Conservation (phyloP, 1,284 basidiomycete species). For the Amylostereum chailletii region DNA sequence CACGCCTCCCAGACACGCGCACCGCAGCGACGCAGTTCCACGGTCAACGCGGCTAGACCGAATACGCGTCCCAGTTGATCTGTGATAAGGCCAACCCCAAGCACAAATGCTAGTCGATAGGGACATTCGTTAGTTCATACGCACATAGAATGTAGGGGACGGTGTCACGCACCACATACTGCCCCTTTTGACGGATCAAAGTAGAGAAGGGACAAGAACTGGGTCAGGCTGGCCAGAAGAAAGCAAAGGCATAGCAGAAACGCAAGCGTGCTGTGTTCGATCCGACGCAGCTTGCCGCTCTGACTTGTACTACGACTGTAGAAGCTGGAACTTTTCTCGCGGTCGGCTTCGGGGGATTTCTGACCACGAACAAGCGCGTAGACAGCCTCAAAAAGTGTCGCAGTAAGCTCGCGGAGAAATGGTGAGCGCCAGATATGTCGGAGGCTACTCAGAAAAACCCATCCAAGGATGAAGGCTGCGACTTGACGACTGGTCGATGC, state of each 20-base stretch:
- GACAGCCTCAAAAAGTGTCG: constrained; percentile 8
- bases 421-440: constrained; percentile 23
- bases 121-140: background rate
- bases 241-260: constrained; percentile 38
- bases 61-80: constrained; percentile 26
- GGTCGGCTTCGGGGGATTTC: constrained; percentile 2
- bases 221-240: constrained; percentile 31
- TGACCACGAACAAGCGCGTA: background rate
- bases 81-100: constrained; percentile 30
- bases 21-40: constrained; percentile 19
- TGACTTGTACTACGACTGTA: constrained; percentile 5
- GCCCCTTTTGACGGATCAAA: constrained; percentile 22
- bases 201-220: constrained; percentile 32
- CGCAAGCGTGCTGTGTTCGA: constrained; percentile 21
- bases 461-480: constrained; percentile 38
- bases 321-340: constrained; percentile 5
- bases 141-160: background rate
- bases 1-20: background rate
- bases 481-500: constrained; percentile 27
- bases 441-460: constrained; percentile 35
- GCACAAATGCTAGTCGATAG: constrained; percentile 24
- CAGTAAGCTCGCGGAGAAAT: constrained; percentile 13
- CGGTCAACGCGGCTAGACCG: constrained; percentile 25
- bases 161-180: constrained; percentile 29
- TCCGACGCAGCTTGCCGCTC: constrained; percentile 6